These are phyloP conservation scores for Kodamaea alishanica DNA, from an alignment of 1,139 yeast species.

Conservation along the genomic window DNA sequence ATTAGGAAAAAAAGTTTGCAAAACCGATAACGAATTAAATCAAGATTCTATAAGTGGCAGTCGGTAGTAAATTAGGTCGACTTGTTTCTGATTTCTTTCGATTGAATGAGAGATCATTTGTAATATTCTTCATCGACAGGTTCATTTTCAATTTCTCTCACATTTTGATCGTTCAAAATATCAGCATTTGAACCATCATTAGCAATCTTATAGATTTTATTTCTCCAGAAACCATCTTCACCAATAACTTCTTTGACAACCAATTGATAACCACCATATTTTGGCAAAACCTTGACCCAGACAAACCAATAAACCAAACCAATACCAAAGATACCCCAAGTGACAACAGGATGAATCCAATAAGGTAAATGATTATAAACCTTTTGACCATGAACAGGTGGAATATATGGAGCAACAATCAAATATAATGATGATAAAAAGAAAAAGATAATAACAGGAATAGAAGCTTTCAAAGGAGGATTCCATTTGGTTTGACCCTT, in stretches of 20 bases:
- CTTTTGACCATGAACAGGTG: constrained; percentile 63
- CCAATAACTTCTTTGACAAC: constrained; percentile 60
- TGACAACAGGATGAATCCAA: constrained; percentile 78
- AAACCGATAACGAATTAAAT: constrained; percentile 6
- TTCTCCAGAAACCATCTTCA: constrained; percentile 74
- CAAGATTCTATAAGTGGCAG: constrained; percentile 1
- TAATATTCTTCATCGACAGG: not conserved
- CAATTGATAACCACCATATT: constrained; percentile 54
- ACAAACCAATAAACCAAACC: constrained; percentile 72
- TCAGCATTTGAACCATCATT: constrained; percentile 13
- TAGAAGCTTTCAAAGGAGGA: constrained; percentile 69
- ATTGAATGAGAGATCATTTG: not conserved
- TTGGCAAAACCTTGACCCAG: constrained; percentile 63
- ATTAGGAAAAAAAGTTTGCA: constrained; percentile 8
- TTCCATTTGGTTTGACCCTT: constrained; percentile 58
- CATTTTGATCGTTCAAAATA: constrained; percentile 4
- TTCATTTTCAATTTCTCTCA: not conserved
- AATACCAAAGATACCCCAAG: constrained; percentile 71
- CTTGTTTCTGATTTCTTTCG: not conserved
- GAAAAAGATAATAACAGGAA: constrained; percentile 63
- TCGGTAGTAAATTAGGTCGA: no score
- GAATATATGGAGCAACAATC: constrained; percentile 77
- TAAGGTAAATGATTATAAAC: constrained; percentile 70
- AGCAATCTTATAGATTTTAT: constrained; percentile 47
- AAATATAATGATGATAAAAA: constrained; percentile 65